A percentile compares a stretch with the other conserved stretches of the same genome.
Conservation (phyloP, 208 protist species). For the Leishmania guyanensis region DNA sequence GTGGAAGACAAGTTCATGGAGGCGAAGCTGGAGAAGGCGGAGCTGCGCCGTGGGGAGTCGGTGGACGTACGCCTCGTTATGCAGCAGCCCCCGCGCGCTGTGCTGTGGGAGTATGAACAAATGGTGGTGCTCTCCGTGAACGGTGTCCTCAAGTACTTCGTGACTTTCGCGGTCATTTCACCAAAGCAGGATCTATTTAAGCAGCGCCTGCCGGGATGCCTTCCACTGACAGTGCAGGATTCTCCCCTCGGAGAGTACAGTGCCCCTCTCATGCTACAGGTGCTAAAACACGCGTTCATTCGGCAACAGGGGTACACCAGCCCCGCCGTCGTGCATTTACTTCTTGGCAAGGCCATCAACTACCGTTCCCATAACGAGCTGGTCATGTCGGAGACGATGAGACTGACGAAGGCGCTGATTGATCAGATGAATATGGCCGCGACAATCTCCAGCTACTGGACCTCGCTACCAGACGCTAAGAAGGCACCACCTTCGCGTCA, state of each 20-base stretch:
- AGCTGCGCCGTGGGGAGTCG: slow-evolving; percentile 61
- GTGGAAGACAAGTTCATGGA: slow-evolving; percentile 59
- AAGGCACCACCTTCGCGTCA: slow-evolving; percentile 33
- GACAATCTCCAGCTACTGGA: slow-evolving; percentile 66
- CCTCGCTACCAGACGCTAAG: slow-evolving; percentile 44
- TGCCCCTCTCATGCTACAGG: slow-evolving; percentile 79
- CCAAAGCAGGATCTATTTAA: slow-evolving; percentile 61
- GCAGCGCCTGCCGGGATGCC: slow-evolving; percentile 63
- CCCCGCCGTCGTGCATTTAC: slow-evolving; percentile 49
- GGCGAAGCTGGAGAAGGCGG: slow-evolving; percentile 44
- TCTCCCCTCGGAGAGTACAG: slow-evolving; percentile 76
- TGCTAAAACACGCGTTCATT: slow-evolving; percentile 83
- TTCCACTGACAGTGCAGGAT: slow-evolving; percentile 62
- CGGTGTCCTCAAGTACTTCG: slow-evolving; percentile 67
- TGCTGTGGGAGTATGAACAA: slow-evolving; percentile 71
- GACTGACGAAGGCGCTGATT: slow-evolving; percentile 51
- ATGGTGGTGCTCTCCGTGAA: slow-evolving; percentile 73
- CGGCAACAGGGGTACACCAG: slow-evolving; percentile 69
- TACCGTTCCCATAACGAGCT: slow-evolving; percentile 67
- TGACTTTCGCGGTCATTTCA: slow-evolving; percentile 71
- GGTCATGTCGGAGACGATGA: slow-evolving; percentile 62
- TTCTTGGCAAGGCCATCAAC: slow-evolving; percentile 60
- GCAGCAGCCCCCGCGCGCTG: slow-evolving; percentile 38
- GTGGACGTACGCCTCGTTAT: slow-evolving; percentile 59
- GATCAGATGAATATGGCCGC: slow-evolving; percentile 61